Evolutionary conservation across 2,329 filamentous ascomycete genomes (phyloP), one percentile per base, ranked within the genome.

Genomic region (Trichoderma sp.): DNA sequence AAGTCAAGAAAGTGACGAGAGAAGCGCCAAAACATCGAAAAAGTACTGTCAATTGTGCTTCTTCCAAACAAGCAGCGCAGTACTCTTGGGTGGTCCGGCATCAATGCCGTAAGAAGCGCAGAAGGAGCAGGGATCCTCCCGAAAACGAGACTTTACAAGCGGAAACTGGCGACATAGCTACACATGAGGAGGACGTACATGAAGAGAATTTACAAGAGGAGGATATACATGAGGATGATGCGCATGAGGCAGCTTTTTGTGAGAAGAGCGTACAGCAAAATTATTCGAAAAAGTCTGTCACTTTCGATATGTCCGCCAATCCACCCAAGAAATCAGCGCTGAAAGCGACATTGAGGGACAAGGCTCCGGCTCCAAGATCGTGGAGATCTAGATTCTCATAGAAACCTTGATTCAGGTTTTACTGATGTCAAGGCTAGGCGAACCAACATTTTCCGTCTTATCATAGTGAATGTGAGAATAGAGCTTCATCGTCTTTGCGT

Each of bases 1-100:
- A 47, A 24, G 3, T 70, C n/a, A 68, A 57, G 33, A 70, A 70
- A 33, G 66, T 66, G 62, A 70, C 62, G 10, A 66, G 68, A 24
- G 43, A 35, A 2, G 13, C 37, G 24, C 29, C 31, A 19, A 66
- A 29, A 21, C 2, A 37, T 1, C 16, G n/a, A 24, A 27, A 43
- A 1, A 47, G 33, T 3, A 8, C 27, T 11, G 49, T 47, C 4
- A 27, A 55, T 10, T 61, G 62, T 24, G 43, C 35, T 21, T 53
- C 56, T 19, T 40, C 21, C 1, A 47, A 47, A 6, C 43, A 27
- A 1, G 31, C 60, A 33, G 61, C 56, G 53, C 68, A 62, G 8
- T 37, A 67, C 24, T 67, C 47, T 27, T 67, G 68, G 68, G 24
- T 70, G 5, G 24, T 58, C 2, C 43, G 24, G 29, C 62, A 37